Percentiles rank a stretch among this genome's conserved stretches.
These are phyloP conservation scores for Ophiostoma sp. DNA, from an alignment of 2,329 filamentous ascomycete genomes.

Conservation along the genomic window DNA sequence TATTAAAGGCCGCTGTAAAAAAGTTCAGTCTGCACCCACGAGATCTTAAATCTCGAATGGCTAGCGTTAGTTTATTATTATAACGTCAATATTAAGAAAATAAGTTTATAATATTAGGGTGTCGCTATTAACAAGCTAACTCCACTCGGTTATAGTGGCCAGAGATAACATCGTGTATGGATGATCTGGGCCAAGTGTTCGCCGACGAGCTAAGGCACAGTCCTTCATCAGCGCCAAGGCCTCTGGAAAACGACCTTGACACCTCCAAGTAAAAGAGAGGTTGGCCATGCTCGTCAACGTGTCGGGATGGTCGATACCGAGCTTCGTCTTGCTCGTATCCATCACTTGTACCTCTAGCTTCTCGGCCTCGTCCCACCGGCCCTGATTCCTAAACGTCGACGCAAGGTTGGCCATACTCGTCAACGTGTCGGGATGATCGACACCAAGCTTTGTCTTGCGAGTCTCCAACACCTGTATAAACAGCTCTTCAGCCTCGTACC, in stretches of 20 bases:
- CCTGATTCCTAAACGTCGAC: too few relatives aligned
- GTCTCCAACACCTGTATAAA: neutral
- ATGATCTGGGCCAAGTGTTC: neutral
- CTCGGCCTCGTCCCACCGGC: too few relatives aligned
- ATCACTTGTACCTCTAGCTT: too few relatives aligned
- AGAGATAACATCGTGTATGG: neutral
- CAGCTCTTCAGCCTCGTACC: slow-evolving; percentile 9
- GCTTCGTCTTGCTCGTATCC: too few relatives aligned
- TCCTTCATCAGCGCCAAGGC: neutral
- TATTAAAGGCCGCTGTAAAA: too few relatives aligned
- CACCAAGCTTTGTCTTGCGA: slow-evolving; percentile 4
- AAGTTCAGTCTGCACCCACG: too few relatives aligned
- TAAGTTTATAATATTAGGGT: neutral
- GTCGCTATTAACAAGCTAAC: neutral
- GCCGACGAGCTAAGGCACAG: neutral
- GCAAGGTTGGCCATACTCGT: too few relatives aligned
- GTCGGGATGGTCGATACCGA: too few relatives aligned
- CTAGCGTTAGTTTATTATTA: too few relatives aligned
- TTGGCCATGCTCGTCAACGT: neutral
- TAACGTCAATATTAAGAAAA: too few relatives aligned
- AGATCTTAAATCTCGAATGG: too few relatives aligned
- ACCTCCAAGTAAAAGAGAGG: neutral
- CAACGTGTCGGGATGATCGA: too few relatives aligned
- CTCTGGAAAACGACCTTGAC: neutral
- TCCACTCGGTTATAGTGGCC: neutral